Base-by-base conservation (phyloP, 495 filamentous ascomycete species). In the Lophiotrema nucula region DNA sequence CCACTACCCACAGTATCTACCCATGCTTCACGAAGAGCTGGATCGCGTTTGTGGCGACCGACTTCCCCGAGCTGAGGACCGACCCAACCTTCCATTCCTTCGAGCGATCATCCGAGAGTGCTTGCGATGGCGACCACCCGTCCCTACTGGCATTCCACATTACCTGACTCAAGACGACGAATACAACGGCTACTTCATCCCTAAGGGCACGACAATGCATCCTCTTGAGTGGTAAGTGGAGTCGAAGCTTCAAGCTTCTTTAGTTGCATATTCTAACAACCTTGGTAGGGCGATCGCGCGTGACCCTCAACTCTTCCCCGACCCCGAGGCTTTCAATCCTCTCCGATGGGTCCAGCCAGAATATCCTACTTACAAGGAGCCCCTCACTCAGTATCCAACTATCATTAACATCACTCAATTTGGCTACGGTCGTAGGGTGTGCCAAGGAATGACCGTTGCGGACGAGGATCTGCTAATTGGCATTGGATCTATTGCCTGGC, bases 91-190 rank as follows among this genome's bases (percentile, higher is more conserved):
- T 18, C 73, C 73, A 1, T 64, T 71, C 33, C 50, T 85, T 48
- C 70, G 81, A 28, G 82, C 83, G 0, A 72, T 80, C 11, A 75
- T 85, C n/a, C 81, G 83, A 66, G 83, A 87, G 67, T 73, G 78
- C 12, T 70, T 84, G 19, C 74, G 84, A 45, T 86, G 83, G 83
- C 69, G 81, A 12, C 83, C 83, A 69, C 77, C 52, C 67, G 79
- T 62, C 70, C 83, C 64, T 72, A 57, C 58, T 28, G 69, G 67
- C 33, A 69, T 72, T 18, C 81, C 81, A 0, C 83, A 86, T 53
- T 76, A 74, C 0, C 56, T 75, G 12, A 77, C 75, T 1, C 66
- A 80, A 38, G 77, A 83, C 48, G 80, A 82, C 59, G 67, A 77
- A n/a, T 83, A 80, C 35, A 69, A 79, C 10, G 81, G 79, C 2